phyloP scores from a whole-genome alignment of 2,329 filamentous ascomycete species.

The Phaeosphaeriaceae sp. region DNA sequence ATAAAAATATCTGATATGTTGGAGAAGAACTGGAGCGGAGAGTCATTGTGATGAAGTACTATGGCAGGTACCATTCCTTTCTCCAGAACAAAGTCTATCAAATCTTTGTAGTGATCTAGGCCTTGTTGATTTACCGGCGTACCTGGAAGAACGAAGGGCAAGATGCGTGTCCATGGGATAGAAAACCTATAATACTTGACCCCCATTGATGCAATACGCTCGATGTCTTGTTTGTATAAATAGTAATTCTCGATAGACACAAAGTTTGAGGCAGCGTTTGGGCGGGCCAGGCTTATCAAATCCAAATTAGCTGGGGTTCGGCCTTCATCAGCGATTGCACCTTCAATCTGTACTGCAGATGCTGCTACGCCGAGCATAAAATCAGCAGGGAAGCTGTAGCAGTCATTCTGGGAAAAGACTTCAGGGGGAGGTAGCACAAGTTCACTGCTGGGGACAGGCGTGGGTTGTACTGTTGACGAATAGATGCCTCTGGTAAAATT shows the following conservation, averaged over 20 bases:
- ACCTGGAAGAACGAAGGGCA: conserved; percentile 59
- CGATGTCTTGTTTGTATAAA: conserved; percentile 63
- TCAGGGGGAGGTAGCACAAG: conserved; percentile 62
- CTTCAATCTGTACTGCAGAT: conserved; percentile 37
- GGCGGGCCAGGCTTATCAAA: conserved; percentile 13
- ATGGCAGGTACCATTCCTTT: conserved; percentile 59
- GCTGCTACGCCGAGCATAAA: conserved; percentile 49
- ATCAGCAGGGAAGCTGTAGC: conserved; percentile 57
- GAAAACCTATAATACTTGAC: conserved; percentile 61
- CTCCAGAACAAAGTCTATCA: conserved; percentile 58
- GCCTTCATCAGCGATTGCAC: conserved; percentile 41
- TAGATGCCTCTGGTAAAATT: conserved; percentile 51
- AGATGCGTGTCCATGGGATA: conserved; percentile 60
- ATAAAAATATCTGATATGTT: conserved; percentile 36
- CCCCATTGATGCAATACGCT: conserved; percentile 59
- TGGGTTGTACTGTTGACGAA: conserved; percentile 62
- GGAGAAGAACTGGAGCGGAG: conserved; percentile 52
- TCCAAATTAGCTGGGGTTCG: conserved; percentile 32
- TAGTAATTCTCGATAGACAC: conserved; percentile 60
- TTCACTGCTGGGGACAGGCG: conserved; percentile 61
- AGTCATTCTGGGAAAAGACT: conserved; percentile 57
- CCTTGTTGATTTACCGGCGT: conserved; percentile 60
- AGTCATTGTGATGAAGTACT: conserved; percentile 60
- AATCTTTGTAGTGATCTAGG: conserved; percentile 61
- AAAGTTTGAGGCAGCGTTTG: conserved; percentile 19